A percentile compares a stretch with the other conserved stretches of the same genome.
Conservation (phyloP, 192 early-diverging fungal genomes). For the Podila minutissima region DNA sequence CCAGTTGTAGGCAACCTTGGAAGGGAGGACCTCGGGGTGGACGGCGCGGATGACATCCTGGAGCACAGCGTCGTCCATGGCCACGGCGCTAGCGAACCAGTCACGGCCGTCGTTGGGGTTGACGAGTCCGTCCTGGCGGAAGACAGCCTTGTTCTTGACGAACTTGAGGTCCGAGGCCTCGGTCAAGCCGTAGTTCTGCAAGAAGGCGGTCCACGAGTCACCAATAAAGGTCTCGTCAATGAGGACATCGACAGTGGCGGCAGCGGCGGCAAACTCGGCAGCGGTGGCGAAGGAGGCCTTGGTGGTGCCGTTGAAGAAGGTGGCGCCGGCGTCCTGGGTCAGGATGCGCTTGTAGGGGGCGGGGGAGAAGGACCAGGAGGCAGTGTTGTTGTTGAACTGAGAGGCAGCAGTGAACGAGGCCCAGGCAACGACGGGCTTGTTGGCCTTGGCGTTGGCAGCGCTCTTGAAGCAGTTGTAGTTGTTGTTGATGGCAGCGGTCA, state of each 20-base stretch:
- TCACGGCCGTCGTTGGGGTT: slow-evolving; percentile 70
- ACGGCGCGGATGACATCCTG: slow-evolving; percentile 75
- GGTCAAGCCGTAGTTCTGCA: slow-evolving; percentile 66
- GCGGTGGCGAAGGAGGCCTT: slow-evolving; percentile 43
- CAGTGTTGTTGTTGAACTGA: slow-evolving; percentile 74
- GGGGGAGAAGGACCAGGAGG: slow-evolving; percentile 65
- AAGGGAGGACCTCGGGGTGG: slow-evolving; percentile 63
- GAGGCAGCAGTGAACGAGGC: slow-evolving; percentile 64
- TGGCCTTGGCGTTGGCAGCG: slow-evolving; percentile 25
- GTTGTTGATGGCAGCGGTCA: slow-evolving; percentile 55
- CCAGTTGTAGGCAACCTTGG: slow-evolving; percentile 66
- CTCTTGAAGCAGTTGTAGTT: slow-evolving; percentile 69
- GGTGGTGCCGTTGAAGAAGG: slow-evolving; percentile 57
- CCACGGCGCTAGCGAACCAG: slow-evolving; percentile 77
- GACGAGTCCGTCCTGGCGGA: slow-evolving; percentile 72
- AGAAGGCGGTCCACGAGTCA: slow-evolving; percentile 55
- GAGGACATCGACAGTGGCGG: slow-evolving; percentile 68
- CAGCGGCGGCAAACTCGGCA: slow-evolving; percentile 60
- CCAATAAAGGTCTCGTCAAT: slow-evolving; percentile 76
- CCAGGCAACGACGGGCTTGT: slow-evolving; percentile 71
- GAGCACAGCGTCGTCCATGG: slow-evolving; percentile 73
- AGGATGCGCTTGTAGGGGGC: slow-evolving; percentile 69
- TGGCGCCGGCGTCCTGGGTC: slow-evolving; percentile 73
- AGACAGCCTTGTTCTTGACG: slow-evolving; percentile 65
- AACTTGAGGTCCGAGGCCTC: slow-evolving; percentile 65